These are phyloP conservation scores for Scheffersomyces amazonensis DNA, from an alignment of 805 yeast genomes.

Conservation along the genomic window DNA sequence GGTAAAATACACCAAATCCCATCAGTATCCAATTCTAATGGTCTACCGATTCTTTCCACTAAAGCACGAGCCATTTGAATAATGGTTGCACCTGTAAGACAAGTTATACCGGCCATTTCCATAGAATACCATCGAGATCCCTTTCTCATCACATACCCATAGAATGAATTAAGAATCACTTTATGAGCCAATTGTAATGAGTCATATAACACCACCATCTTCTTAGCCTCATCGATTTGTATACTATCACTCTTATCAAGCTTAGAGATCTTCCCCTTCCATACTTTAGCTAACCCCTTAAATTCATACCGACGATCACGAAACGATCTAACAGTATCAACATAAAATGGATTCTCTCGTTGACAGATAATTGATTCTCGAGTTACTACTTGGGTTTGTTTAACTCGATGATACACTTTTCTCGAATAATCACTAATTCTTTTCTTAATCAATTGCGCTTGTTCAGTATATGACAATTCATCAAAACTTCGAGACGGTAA, in stretches of 20 bases:
- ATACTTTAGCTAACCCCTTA: conserved; percentile 87
- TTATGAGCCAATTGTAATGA: conserved; percentile 96
- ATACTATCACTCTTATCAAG: conserved; percentile 52
- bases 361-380: conserved; percentile 95
- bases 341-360: conserved; percentile 95
- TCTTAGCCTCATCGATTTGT: conserved; percentile 82
- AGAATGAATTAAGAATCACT: conserved; percentile 92
- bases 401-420: conserved; percentile 79
- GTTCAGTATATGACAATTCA: conserved; percentile 74
- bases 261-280: conserved; percentile 78
- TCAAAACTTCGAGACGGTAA: conserved; percentile 65
- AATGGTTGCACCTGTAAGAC: conserved; percentile 96
- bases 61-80: conserved; percentile 94
- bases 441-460: conserved; percentile 70
- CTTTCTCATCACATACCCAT: conserved; percentile 98
- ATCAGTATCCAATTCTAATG: conserved; percentile 95
- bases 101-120: conserved; percentile 99
- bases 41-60: conserved; percentile 92
- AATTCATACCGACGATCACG: conserved; percentile 96
- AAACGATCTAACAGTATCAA: conserved; percentile 88
- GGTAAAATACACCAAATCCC: conserved; percentile 99
- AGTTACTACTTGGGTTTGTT: conserved; percentile 78
- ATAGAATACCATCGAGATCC: conserved; percentile 99
- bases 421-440: conserved; percentile 80
- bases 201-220: conserved; percentile 91